A percentile compares a stretch with the other conserved stretches of the same genome.
Conservation (phyloP, 2,329 filamentous ascomycete genomes). For the Lasiodiplodia hormozganensis region DNA sequence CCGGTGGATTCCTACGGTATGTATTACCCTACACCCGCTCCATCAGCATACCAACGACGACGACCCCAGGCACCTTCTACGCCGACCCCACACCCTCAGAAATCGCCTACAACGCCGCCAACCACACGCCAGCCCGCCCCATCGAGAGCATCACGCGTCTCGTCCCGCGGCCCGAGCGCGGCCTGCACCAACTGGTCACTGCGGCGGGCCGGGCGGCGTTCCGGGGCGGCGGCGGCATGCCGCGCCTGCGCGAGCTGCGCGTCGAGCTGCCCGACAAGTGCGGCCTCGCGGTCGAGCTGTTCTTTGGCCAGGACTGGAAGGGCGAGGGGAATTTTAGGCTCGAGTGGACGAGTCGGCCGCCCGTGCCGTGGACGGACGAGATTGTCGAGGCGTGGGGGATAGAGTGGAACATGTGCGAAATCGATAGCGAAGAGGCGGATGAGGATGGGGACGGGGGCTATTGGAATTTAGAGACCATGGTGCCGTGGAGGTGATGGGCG, state of each 20-base stretch:
- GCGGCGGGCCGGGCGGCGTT: too few species aligned
- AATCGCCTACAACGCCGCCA: neutral
- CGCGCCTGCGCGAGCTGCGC: neutral
- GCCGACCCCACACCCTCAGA: neutral
- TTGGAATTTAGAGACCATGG: too few species aligned
- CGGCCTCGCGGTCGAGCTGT: neutral
- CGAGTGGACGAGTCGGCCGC: neutral
- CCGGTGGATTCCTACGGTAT: neutral
- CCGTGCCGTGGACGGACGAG: neutral
- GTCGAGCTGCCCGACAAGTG: neutral
- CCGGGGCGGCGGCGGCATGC: neutral
- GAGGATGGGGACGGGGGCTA: too few species aligned
- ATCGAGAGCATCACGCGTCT: too few species aligned
- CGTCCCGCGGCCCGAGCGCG: too few species aligned
- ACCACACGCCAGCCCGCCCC: too few species aligned
- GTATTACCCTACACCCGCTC: neutral
- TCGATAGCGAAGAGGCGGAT: neutral
- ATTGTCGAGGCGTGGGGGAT: neutral
- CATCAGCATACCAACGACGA: too few species aligned
- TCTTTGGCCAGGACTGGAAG: neutral
- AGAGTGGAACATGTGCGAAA: neutral
- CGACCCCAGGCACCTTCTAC: neutral
- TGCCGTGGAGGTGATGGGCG: too few species aligned
- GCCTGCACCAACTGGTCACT: neutral
- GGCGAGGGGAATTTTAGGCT: neutral